Conservation (phyloP, 441 rosid genomes). For the Bocquillonia castaneifolia region DNA sequence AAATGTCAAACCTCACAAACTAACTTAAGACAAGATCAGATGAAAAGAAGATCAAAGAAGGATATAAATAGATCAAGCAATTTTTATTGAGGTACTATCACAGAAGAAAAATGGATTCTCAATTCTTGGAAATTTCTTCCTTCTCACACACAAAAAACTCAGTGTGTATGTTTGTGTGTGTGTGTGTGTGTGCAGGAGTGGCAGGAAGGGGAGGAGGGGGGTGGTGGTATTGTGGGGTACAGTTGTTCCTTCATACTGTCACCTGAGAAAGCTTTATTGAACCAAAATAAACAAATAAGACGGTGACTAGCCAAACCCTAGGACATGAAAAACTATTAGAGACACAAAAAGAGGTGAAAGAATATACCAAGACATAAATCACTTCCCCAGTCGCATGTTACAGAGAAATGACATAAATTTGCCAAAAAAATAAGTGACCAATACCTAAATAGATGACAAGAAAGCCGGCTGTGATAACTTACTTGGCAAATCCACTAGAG, state of each 20-base stretch:
- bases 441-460: neutral
- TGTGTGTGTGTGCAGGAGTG: too few species aligned
- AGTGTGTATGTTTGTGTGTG: too few species aligned
- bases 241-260: neutral
- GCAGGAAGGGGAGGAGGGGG: too few species aligned
- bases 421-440: neutral
- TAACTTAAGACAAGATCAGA: conserved; percentile 5
- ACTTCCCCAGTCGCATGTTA: conserved; percentile 8
- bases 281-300: neutral
- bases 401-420: neutral
- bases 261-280: neutral
- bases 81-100: neutral
- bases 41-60: conserved; percentile 2
- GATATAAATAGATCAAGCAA: neutral
- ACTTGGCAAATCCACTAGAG: conserved; percentile 90
- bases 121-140: neutral
- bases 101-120: neutral
- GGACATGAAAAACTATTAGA: neutral
- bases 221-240: too few species aligned
- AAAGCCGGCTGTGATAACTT: conserved; percentile 28
- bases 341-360: neutral
- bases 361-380: neutral
- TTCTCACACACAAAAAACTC: too few species aligned
- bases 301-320: neutral
- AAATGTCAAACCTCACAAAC: conserved; percentile 12